Evolutionary conservation across 176 grass and related monocot species (phyloP), one percentile per base, ranked within the genome.

Genomic region (Rhynchospora breviuscula): DNA sequence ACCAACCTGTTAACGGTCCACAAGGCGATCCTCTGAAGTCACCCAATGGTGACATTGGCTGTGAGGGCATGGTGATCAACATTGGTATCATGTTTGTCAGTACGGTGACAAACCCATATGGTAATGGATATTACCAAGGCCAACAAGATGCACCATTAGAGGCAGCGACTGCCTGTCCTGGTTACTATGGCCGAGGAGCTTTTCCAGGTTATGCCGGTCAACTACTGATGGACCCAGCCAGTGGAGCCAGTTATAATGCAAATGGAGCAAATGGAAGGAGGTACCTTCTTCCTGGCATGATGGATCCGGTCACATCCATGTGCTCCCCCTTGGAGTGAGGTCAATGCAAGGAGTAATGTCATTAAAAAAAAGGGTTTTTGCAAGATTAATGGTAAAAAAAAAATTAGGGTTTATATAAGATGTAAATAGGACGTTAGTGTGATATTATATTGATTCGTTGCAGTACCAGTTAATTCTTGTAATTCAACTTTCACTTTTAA

Each of bases 61-160:
- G 84, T 74, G 93, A 90, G 43, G 93, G 90, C 35, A 81, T 85
- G 17, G 19, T 92, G 65, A 85, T 88, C 43, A 94, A 49, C 84
- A 40, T 91, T 0, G 83, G 84, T 1, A 46, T 35, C 70, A 68
- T 91, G 82, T 5, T 94, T 13, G 92, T 85, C 2, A 85, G 92
- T 60, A 80, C 85, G 1, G 65, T 94, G 8, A 84, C 85, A 23
- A 79, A 94, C 83, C 88, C 90, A 6, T 82, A 79, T 75, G 90
- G 90, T 0, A 83, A 87, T 72, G 92, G 90, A 7, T 94, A 84
- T 85, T 94, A 89, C 63, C 88, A 92, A 67, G 90, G 92, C 0
- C 72, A 85, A 1, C 47, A 65, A 54, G 67, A 4, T 6, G 92
- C 90, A 44, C 84, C 90, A 17, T 71, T 91, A n/a, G 92, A 94